Conservation (phyloP, 495 filamentous ascomycete species). For the Darksidea phi region DNA sequence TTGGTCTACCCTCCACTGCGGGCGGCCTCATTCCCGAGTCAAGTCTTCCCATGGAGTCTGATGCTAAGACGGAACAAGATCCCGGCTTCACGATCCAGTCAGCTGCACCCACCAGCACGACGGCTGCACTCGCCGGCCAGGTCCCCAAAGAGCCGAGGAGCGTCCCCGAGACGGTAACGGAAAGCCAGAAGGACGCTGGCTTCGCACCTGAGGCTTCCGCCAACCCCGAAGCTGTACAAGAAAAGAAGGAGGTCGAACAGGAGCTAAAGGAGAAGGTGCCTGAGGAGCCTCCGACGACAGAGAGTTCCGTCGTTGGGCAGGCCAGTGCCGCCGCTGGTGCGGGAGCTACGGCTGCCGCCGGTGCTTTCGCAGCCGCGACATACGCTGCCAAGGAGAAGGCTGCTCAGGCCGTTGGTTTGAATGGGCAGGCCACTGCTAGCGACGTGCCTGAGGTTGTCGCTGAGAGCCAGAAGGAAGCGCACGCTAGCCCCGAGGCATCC, state of each 20-base stretch:
- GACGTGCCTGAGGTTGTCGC: constrained; percentile 65
- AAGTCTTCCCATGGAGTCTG: constrained; percentile 66
- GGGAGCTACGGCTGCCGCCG: constrained; percentile 12
- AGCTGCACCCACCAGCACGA: constrained; percentile 67
- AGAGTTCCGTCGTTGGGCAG: constrained; percentile 7
- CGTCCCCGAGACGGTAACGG: constrained; percentile 28
- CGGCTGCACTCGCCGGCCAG: constrained; percentile 65
- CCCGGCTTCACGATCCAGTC: constrained; percentile 64
- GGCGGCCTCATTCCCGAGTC: constrained; percentile 80
- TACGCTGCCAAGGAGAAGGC: constrained; percentile 37
- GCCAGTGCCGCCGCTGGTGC: constrained; percentile 6
- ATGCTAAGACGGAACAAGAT: constrained; percentile 43
- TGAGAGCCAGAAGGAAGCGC: constrained; percentile 63
- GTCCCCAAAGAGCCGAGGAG: constrained; percentile 62
- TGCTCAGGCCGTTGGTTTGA: constrained; percentile 21
- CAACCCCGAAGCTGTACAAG: constrained; percentile 27
- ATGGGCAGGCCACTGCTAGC: constrained; percentile 30
- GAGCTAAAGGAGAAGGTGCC: constrained; percentile 32
- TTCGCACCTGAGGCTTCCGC: constrained; percentile 27
- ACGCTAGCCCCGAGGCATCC: constrained; percentile 60
- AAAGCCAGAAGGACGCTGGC: constrained; percentile 29
- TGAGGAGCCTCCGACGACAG: constrained; percentile 36
- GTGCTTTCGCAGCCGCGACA: constrained; percentile 15
- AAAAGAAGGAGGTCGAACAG: constrained; percentile 33
- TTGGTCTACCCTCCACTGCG: constrained; percentile 61